phyloP scores from a whole-genome alignment of 2,329 filamentous ascomycete genomes.

The Apiospora hydei region DNA sequence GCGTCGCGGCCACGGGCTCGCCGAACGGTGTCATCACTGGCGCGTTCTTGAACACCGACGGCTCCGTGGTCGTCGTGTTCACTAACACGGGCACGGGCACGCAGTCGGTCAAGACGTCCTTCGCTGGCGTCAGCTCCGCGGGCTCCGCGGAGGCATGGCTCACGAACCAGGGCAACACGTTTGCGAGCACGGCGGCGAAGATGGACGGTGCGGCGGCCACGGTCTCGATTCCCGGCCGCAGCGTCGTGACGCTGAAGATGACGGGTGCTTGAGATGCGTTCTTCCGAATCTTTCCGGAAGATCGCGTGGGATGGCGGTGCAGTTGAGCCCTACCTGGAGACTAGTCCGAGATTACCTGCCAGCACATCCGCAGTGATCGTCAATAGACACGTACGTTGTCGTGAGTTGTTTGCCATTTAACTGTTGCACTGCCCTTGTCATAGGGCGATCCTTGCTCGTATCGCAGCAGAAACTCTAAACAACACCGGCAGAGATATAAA shows the following conservation, averaged over 20 bases:
- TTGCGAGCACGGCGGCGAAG: conserved; percentile 26
- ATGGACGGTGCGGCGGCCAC: conserved; percentile 27
- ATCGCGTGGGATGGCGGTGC: not conserved
- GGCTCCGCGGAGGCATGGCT: conserved; percentile 31
- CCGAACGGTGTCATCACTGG: conserved; percentile 33
- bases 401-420: not conserved
- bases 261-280: not conserved
- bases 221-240: conserved; percentile 30
- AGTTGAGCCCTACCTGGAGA: not conserved
- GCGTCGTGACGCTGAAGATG: conserved; percentile 34
- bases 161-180: conserved; percentile 29
- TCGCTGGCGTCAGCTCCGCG: conserved; percentile 26
- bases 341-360: not conserved
- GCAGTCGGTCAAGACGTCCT: conserved; percentile 29
- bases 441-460: not conserved
- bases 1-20: conserved; percentile 33
- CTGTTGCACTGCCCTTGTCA: not conserved
- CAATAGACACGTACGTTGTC: not conserved
- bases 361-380: too few relatives aligned
- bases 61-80: conserved; percentile 33
- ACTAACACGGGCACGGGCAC: conserved; percentile 34
- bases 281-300: not conserved
- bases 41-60: conserved; percentile 34
- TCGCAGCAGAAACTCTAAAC: not conserved
- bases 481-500: not conserved